Conservation (phyloP, 306 rosid genomes). For the Acacia acuminata region DNA sequence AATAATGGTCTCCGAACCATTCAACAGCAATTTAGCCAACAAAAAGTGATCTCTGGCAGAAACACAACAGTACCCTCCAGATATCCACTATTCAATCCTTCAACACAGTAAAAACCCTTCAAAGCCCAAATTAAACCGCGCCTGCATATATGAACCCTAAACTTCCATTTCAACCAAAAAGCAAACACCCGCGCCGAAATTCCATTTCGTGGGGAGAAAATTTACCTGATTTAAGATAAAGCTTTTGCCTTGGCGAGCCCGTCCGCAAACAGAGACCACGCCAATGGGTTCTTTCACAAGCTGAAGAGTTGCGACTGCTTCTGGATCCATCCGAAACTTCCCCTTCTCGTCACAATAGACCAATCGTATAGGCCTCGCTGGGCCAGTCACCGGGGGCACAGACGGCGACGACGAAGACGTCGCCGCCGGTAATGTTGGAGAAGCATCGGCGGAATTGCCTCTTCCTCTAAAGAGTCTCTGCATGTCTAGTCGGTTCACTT, state of each 20-base stretch:
- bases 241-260: constrained; percentile 98
- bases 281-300: not conserved
- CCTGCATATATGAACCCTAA: constrained; percentile 10
- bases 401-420: constrained; percentile 31
- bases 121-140: constrained; percentile 9
- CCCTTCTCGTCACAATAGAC: constrained; percentile 63
- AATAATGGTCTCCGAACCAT: not conserved
- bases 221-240: constrained; percentile 82
- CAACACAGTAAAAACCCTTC: not conserved
- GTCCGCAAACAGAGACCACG: constrained; percentile 53
- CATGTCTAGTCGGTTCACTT: not conserved
- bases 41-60: not conserved
- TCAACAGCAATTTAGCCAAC: not conserved
- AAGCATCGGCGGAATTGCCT: not conserved
- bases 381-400: constrained; percentile 62
- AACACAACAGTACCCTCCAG: not conserved
- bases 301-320: constrained; percentile 1
- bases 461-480: not conserved
- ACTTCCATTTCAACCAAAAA: not conserved
- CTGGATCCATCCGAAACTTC: constrained; percentile 2
- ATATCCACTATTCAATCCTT: not conserved
- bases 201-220: not conserved
- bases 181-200: not conserved
- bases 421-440: not conserved
- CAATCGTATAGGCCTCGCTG: constrained; percentile 79